Conservation (phyloP, 305 asterid species). For the Caryopteris hybrid region DNA sequence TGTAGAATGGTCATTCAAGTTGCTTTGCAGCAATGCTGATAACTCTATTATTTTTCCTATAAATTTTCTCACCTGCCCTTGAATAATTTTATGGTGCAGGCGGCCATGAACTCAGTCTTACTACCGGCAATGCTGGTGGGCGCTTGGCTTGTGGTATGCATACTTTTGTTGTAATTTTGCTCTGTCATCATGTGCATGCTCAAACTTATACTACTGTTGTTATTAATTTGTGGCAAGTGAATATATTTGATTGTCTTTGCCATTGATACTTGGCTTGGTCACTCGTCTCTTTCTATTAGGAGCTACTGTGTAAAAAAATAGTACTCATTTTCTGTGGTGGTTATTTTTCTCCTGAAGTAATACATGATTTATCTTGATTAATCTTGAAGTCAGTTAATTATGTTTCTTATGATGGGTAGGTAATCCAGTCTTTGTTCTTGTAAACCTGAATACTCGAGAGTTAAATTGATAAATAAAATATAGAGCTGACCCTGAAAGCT, state of each 20-base stretch:
- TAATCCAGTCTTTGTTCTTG: not conserved
- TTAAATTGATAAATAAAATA: not conserved
- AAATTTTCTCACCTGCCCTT: not conserved
- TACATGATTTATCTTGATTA: not conserved
- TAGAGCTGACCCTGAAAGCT: not conserved
- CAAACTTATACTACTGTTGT: not conserved
- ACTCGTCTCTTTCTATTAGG: not conserved
- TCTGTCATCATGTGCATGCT: not conserved
- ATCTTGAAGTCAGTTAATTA: not conserved
- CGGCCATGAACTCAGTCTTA: constrained; percentile 93
- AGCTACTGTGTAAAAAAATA: not conserved
- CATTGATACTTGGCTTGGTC: not conserved
- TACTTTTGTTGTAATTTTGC: not conserved
- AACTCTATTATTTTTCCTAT: not conserved
- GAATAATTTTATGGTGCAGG: constrained; percentile 37
- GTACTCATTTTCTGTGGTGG: not conserved
- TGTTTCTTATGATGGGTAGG: not conserved
- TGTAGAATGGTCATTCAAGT: not conserved
- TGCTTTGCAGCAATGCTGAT: not conserved
- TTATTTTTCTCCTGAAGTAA: not conserved
- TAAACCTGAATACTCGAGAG: not conserved
- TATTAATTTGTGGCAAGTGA: no score
- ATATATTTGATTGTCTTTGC: no score
- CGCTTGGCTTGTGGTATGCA: constrained; percentile 92
- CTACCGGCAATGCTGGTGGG: constrained; percentile 97